These are phyloP conservation scores for Ophiocordyceps sinensis DNA, from an alignment of 2,329 filamentous ascomycete species.

Conservation along the genomic window DNA sequence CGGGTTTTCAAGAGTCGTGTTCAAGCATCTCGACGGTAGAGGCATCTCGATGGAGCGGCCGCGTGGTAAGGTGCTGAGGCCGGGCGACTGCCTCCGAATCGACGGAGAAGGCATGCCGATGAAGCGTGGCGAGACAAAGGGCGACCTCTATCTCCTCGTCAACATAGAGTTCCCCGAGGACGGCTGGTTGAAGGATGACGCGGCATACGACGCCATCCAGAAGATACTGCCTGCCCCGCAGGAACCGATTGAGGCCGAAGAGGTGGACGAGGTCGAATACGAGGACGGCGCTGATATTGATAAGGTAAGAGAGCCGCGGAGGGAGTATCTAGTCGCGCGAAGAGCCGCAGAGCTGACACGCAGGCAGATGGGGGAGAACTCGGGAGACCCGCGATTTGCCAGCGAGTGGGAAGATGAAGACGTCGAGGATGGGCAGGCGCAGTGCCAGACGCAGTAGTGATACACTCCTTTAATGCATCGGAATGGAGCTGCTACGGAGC, in stretches of 20 bases:
- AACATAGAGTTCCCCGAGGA: constrained; percentile 81
- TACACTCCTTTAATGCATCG: not conserved
- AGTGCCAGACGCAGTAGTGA: constrained; percentile 58
- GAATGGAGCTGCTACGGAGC: not conserved
- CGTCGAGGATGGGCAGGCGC: constrained; percentile 48
- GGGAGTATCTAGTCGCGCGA: not conserved
- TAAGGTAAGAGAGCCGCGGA: constrained; percentile 37
- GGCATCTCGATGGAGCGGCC: constrained; percentile 72
- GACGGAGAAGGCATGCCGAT: constrained; percentile 86
- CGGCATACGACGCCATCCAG: constrained; percentile 52
- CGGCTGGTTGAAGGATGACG: constrained; percentile 65
- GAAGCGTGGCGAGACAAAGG: constrained; percentile 70
- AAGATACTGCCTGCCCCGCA: constrained; percentile 59
- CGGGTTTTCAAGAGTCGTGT: constrained; percentile 78
- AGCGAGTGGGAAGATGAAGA: constrained; percentile 60
- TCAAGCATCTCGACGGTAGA: constrained; percentile 86
- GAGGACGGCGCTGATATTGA: constrained; percentile 75
- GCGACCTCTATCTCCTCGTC: constrained; percentile 77
- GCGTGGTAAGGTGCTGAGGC: constrained; percentile 68
- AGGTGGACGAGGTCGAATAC: constrained; percentile 77
- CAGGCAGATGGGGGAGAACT: constrained; percentile 53
- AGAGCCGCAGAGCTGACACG: constrained; percentile 10
- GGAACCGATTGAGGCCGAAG: constrained; percentile 51
- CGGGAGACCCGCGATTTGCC: constrained; percentile 51
- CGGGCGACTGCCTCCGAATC: constrained; percentile 75